Conservation (phyloP, 1,284 basidiomycete species). For the Lentinula novae-zelandiae region DNA sequence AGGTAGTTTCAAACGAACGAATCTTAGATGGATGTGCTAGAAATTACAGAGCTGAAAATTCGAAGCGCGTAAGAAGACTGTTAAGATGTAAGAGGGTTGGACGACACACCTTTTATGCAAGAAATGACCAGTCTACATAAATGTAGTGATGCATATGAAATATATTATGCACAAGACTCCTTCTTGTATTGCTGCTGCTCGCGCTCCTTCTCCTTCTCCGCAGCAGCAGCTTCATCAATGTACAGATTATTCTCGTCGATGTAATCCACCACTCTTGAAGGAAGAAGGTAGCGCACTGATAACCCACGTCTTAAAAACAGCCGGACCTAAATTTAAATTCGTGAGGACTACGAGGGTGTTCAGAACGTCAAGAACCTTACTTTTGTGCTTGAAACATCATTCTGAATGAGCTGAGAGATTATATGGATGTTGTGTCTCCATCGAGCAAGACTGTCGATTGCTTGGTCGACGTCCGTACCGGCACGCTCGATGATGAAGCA, state of each 20-base stretch:
- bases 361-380: conserved; percentile 34
- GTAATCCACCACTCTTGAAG: conserved; percentile 91
- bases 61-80: background rate
- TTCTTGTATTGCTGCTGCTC: conserved; percentile 11
- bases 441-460: conserved; percentile 69
- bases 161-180: conserved; percentile 6
- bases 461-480: conserved; percentile 87
- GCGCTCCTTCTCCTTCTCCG: conserved; percentile 39
- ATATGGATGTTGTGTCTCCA: conserved; percentile 92
- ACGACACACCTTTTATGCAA: background rate
- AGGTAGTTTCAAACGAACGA: background rate
- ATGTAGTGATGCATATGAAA: background rate
- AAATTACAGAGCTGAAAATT: background rate
- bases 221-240: conserved; percentile 50
- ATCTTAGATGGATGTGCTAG: background rate
- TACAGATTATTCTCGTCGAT: conserved; percentile 83
- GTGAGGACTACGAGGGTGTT: conserved; percentile 9
- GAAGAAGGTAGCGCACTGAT: conserved; percentile 91
- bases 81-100: background rate
- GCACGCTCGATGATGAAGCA: conserved; percentile 95
- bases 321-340: conserved; percentile 41
- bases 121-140: background rate
- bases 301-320: conserved; percentile 91
- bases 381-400: conserved; percentile 97
- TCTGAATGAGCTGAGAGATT: conserved; percentile 95